These are phyloP conservation scores for Gastrolobium villosum DNA, from an alignment of 306 rosid genomes.

Conservation along the genomic window DNA sequence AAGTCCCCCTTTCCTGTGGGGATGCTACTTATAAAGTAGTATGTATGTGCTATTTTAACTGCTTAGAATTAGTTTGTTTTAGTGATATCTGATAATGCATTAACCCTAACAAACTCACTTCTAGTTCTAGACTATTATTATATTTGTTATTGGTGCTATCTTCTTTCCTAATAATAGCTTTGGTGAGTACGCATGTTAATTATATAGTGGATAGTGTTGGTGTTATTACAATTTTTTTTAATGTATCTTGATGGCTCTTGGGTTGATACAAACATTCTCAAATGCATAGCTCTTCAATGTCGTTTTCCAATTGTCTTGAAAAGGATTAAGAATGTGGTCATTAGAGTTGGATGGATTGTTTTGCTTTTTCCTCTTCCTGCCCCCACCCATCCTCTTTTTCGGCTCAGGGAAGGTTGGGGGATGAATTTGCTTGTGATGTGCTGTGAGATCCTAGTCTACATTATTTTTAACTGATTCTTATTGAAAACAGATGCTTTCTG, in stretches of 20 bases:
- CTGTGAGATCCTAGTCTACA: background rate
- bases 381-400: no score
- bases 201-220: background rate
- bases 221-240: no score
- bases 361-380: background rate
- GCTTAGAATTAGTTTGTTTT: background rate
- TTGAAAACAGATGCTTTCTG: background rate
- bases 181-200: conserved; percentile 26
- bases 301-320: background rate
- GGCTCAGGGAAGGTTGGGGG: background rate
- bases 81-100: background rate
- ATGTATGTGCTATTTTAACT: background rate
- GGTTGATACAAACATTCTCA: conserved; percentile 9
- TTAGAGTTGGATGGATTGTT: background rate
- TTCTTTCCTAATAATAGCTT: background rate
- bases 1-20: no score
- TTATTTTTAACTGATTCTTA: conserved; percentile 21
- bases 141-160: background rate
- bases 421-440: background rate
- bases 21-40: background rate
- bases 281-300: background rate
- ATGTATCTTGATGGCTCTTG: background rate
- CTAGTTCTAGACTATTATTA: background rate
- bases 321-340: background rate
- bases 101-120: background rate